Evolutionary conservation across 441 rosid species (phyloP), one percentile per base, ranked within the genome.

Genomic region (Gossypium gossypioides): DNA sequence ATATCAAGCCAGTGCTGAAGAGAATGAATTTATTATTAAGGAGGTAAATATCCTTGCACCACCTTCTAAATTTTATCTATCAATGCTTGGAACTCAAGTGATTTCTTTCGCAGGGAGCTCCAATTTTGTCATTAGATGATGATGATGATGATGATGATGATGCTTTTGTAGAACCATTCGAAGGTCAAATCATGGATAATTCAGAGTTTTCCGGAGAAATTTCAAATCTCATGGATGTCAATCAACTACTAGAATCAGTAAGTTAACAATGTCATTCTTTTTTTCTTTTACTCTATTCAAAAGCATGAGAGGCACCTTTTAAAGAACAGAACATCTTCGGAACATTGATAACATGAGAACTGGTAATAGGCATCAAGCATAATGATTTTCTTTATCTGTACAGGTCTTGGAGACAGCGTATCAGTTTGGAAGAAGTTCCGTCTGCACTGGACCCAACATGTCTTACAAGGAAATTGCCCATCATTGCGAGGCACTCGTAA

Each of bases 221-320:
- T 54, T 70, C 84, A 55, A 68, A 73, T n/a, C 79, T 87, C 44
- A 58, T 87, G 80, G 85, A 89, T 67, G 87, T 86, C 73, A 83
- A 81, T 76, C 90, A 87, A 74, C 86, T 90, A 13, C 77, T 90
- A 60, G 90, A 88, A 87, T 85, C 91, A 10, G 96, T 90, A 87
- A 50, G 84, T 81, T 27, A 68, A n/a, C 72, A 13, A 8, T 58
- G 27, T 57, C 9, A 12, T 46, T 51, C 22, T 15, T 2, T 40
- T 40, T 40, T 37, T 8, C 68, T 65, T 42, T 48, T 19, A 21
- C 46, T 71, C 27, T 10, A 65, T 62, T 19, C 7, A 34, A 21
- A 63, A 62, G 32, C 57, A 5, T 2, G 8, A 22, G 34, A 69
- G 52, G 21, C 55, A 8, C 37, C 19, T 46, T 37, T 72, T 60